Base-by-base conservation (phyloP, 73 alveolate species). In the Uronychia setigera region DNA sequence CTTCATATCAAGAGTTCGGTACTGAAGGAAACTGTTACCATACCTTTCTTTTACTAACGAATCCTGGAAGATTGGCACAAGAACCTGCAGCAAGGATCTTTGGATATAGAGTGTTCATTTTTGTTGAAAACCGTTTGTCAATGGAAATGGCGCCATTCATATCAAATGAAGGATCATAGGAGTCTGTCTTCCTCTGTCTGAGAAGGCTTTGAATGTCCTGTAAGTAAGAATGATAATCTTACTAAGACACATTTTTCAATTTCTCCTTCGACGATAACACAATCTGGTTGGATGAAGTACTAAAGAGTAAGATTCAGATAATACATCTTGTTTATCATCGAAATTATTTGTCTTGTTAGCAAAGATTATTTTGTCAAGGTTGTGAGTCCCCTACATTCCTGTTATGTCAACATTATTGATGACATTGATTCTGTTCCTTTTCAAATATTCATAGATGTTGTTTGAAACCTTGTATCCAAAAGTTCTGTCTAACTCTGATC, bases 41-140 rank as follows among this genome's bases (percentile, higher is more conserved):
- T 46, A 85, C 57, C 74, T 57, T 85, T 74, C 58, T 31, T 59
- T 85, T 90, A 13, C 58, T 76, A 33, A 90, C 27, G 76, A 90
- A 90, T 0, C 89, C 80, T 9, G 90, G 86, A 57, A 58, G 85
- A 28, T 19, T 27, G 9, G 91, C 76, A 74, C 86, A 59, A 27
- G 88, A 80, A 11, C 95, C 95, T 26, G 88, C 87, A 11, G 95
- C 92, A 5, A 80, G 46, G 26, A 90, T 35, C 25, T 85, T 85
- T 0, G 85, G 29, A 58, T 80, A 76, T 29, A 74, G 78, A 32
- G 76, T 80, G 57, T 90, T 79, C 14, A 75, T 59, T 29, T 82
- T 80, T 1, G 83, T 32, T 0, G 93, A 79, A 81, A 90, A 90
- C 30, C 88, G 60, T 13, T 60, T 79, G 75, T 90, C 95, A 29